These are phyloP conservation scores for Fallopia convolvulus DNA, from an alignment of 148 eudicot species.

Conservation along the genomic window DNA sequence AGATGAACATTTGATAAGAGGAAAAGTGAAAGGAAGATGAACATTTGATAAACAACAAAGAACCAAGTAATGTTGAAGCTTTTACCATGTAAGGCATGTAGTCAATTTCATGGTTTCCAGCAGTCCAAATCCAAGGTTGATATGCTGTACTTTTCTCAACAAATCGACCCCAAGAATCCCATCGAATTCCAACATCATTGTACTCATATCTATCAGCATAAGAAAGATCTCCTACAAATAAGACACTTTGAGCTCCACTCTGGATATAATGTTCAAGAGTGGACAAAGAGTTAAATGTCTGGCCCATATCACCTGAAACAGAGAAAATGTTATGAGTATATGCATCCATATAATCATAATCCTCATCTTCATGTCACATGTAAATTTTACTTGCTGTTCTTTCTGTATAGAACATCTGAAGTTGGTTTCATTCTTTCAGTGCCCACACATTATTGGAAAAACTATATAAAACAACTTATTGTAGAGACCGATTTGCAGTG, in stretches of 20 bases:
- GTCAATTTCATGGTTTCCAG: constrained; percentile 94
- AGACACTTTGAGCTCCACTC: constrained; percentile 62
- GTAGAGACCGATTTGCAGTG: background rate
- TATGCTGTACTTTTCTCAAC: constrained; percentile 65
- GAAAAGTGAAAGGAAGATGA: background rate
- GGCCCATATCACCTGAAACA: constrained; percentile 84
- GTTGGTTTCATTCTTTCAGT: background rate
- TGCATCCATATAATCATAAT: background rate
- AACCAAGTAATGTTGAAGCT: background rate
- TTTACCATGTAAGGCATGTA: constrained; percentile 81
- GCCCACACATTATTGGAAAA: background rate
- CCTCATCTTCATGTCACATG: background rate
- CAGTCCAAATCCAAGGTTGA: constrained; percentile 95
- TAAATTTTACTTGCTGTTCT: background rate
- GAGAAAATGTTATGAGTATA: background rate
- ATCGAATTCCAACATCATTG: constrained; percentile 70
- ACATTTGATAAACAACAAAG: background rate
- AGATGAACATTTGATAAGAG: background rate
- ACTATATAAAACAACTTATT: background rate
- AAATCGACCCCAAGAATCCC: constrained; percentile 96
- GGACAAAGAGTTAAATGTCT: constrained; percentile 79
- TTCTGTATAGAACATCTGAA: background rate
- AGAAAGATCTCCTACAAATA: constrained; percentile 93
- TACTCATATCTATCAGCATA: constrained; percentile 75
- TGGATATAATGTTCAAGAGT: constrained; percentile 68